Conservation (phyloP, 2,329 filamentous ascomycete species). For the Cytospora chrysosperma region DNA sequence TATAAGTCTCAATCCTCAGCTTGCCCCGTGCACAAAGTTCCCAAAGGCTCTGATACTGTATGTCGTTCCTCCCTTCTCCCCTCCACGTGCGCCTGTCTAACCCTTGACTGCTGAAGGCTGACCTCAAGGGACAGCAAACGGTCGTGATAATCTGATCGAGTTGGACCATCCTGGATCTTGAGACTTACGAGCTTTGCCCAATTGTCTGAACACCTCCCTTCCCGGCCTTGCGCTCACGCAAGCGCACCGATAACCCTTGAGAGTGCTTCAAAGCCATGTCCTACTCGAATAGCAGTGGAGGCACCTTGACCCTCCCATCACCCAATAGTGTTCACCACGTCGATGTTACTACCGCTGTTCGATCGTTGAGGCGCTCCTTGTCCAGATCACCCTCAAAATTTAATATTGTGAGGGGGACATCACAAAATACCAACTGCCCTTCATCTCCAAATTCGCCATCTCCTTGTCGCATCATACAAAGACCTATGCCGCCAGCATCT, state of each 20-base stretch:
- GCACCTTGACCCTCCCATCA: constrained; percentile 82
- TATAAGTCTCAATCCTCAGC: background rate
- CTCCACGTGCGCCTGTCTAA: background rate
- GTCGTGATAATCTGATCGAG: background rate
- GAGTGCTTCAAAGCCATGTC: constrained; percentile 45
- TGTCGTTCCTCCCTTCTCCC: background rate
- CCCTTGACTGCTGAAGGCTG: background rate
- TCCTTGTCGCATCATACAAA: constrained; percentile 38
- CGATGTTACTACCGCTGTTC: constrained; percentile 73
- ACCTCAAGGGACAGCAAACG: background rate
- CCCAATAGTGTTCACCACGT: constrained; percentile 81
- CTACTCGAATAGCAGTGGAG: constrained; percentile 62
- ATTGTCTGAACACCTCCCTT: background rate
- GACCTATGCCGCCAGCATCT: constrained; percentile 44
- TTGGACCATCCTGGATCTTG: background rate
- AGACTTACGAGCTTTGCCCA: background rate
- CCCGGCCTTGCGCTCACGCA: background rate
- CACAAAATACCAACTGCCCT: constrained; percentile 49
- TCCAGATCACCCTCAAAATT: constrained; percentile 95
- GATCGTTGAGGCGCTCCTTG: constrained; percentile 80
- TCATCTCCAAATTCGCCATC: constrained; percentile 60
- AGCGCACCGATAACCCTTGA: background rate
- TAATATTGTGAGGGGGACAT: constrained; percentile 54
- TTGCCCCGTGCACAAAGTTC: background rate
- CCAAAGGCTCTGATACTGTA: background rate